Evolutionary conservation across 2,329 filamentous ascomycete genomes (phyloP).

Genomic region (Alternaria triticimaculans): DNA sequence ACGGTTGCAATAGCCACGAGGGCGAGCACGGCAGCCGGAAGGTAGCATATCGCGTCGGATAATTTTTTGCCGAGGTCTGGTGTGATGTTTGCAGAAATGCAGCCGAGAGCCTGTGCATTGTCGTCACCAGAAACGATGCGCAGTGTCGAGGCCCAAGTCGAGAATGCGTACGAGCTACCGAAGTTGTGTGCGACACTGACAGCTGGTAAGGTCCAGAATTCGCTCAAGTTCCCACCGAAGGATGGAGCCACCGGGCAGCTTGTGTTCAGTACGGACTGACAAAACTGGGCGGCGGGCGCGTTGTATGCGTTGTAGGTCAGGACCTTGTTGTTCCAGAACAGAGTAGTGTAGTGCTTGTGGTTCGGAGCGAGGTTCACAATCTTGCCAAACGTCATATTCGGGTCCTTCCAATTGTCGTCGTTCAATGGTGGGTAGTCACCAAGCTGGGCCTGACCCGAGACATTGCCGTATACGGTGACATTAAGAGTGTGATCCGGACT

Average conservation of each 20-base stretch:
- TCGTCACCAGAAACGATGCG: conserved; percentile 76
- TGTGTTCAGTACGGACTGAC: conserved; percentile 58
- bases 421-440: conserved; percentile 66
- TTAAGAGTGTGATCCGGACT: conserved; percentile 69
- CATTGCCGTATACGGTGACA: conserved; percentile 88
- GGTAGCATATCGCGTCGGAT: conserved; percentile 72
- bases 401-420: conserved; percentile 66
- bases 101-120: conserved; percentile 71
- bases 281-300: conserved; percentile 65
- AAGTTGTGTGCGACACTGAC: conserved; percentile 78
- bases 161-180: conserved; percentile 82
- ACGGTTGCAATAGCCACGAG: conserved; percentile 83
- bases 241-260: conserved; percentile 77
- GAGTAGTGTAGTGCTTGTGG: conserved; percentile 71
- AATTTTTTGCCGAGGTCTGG: conserved; percentile 77
- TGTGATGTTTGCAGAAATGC: conserved; percentile 81
- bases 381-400: conserved; percentile 72
- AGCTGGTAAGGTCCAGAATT: conserved; percentile 67
- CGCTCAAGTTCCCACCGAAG: conserved; percentile 65
- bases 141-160: conserved; percentile 78
- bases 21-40: conserved; percentile 79
- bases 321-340: conserved; percentile 74
- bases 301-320: conserved; percentile 77
- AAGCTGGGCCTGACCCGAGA: conserved; percentile 72
- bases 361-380: conserved; percentile 69